These are phyloP conservation scores for Diaporthe citriasiana DNA, from an alignment of 2,329 filamentous ascomycete species.

Conservation along the genomic window DNA sequence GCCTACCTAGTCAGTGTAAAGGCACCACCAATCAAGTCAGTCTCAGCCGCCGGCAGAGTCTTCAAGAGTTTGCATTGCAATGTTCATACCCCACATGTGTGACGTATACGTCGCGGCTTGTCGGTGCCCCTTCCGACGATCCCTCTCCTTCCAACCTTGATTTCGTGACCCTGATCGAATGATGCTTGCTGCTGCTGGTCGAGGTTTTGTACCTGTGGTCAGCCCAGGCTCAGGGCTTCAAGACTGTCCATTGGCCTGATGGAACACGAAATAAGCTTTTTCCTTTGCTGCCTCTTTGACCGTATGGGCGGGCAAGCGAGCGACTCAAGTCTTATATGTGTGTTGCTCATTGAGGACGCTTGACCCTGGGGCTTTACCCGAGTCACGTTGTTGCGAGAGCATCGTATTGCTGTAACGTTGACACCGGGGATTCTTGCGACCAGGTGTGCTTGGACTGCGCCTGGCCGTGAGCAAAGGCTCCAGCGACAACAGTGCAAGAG, in stretches of 20 bases:
- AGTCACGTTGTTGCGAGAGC: not conserved
- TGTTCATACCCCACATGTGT: not conserved
- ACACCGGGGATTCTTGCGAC: not conserved
- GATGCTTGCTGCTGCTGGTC: not conserved
- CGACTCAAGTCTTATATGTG: too few species aligned
- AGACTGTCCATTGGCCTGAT: not conserved
- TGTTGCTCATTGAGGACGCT: not conserved
- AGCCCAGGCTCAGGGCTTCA: too few species aligned
- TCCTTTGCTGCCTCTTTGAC: not conserved
- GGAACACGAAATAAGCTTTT: not conserved
- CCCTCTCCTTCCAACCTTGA: not conserved
- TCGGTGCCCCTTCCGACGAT: not conserved
- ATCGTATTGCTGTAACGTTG: not conserved
- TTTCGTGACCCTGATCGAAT: not conserved
- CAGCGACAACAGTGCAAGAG: not conserved
- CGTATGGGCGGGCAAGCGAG: not conserved
- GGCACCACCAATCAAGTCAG: not conserved
- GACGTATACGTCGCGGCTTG: not conserved
- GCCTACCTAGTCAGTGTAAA: slow-evolving; percentile 2
- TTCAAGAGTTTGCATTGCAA: not conserved
- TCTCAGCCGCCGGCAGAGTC: not conserved
- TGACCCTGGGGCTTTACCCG: not conserved
- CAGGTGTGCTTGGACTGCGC: too few species aligned
- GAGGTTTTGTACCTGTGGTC: not conserved
- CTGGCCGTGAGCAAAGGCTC: too few species aligned